phyloP scores from a whole-genome alignment of 805 yeast species.

The Kockiozyma suomiensis region DNA sequence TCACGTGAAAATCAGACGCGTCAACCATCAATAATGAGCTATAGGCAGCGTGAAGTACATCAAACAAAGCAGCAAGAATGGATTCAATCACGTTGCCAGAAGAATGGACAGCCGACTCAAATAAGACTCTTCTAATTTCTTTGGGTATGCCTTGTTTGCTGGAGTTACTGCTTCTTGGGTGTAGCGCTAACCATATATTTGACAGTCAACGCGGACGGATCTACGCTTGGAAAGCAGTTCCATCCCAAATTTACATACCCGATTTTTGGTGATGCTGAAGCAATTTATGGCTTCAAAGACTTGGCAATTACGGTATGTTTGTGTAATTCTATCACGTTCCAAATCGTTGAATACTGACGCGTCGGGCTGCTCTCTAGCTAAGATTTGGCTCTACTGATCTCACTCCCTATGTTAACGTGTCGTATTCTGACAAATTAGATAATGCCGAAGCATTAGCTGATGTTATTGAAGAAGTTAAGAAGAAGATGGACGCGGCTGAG shows the following conservation, averaged over 20 bases:
- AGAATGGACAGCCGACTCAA: conserved; percentile 74
- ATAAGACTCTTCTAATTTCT: conserved; percentile 63
- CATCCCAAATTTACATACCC: conserved; percentile 87
- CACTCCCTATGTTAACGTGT: conserved; percentile 68
- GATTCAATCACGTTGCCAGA: conserved; percentile 46
- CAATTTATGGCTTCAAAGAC: conserved; percentile 79
- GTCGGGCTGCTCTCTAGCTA: conserved; percentile 34
- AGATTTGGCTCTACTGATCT: conserved; percentile 76
- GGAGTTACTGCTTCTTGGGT: too few species aligned
- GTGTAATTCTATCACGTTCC: neutral
- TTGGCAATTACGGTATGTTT: conserved; percentile 57
- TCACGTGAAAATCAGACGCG: neutral
- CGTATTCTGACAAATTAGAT: conserved; percentile 54
- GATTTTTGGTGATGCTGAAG: conserved; percentile 88
- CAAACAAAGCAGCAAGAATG: neutral
- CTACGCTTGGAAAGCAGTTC: conserved; percentile 47
- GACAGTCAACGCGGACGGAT: conserved; percentile 15
- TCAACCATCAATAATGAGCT: too few species aligned
- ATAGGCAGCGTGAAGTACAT: too few species aligned
- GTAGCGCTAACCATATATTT: neutral
- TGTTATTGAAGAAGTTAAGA: conserved; percentile 16
- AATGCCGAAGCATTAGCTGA: conserved; percentile 16
- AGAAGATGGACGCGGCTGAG: conserved; percentile 11
- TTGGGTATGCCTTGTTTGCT: conserved; percentile 41
- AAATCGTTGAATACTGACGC: neutral